These are phyloP conservation scores for Neckera pumila DNA, from an alignment of 225 moss, liverwort and hornwort species.

Conservation along the genomic window DNA sequence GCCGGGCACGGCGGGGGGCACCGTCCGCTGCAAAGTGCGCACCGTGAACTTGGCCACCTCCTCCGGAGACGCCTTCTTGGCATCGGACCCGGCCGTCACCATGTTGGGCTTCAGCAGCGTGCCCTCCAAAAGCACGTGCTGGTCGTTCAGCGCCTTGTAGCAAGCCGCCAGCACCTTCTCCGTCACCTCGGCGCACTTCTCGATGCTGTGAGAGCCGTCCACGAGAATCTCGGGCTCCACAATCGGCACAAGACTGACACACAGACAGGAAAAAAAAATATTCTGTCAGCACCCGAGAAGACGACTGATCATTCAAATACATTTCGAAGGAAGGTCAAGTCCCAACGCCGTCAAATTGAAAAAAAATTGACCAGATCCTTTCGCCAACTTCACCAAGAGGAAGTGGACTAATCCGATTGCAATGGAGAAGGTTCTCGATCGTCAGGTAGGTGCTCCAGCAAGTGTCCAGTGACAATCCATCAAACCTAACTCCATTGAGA, in stretches of 20 bases:
- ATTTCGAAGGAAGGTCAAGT: accelerated
- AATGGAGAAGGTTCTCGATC: background rate
- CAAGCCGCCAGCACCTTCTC: background rate
- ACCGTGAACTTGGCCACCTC: background rate
- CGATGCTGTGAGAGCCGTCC: background rate
- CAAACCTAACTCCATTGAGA: background rate
- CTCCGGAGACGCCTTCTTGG: background rate
- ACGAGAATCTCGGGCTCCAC: background rate
- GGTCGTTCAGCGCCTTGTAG: background rate
- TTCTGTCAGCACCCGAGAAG: background rate
- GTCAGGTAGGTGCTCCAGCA: background rate
- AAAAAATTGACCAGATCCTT: accelerated
- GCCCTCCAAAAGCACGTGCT: background rate
- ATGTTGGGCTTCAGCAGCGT: background rate
- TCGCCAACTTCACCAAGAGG: background rate
- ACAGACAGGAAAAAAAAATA: too few relatives aligned
- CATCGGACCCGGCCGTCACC: background rate
- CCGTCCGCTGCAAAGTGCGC: background rate
- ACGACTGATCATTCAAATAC: background rate
- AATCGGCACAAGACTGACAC: background rate
- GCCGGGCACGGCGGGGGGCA: background rate
- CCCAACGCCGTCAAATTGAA: background rate
- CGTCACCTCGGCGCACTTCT: background rate
- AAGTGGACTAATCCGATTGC: background rate
- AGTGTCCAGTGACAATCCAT: background rate